phyloP scores from a whole-genome alignment of 169 alveolate species.

The Eimeria necatrix region DNA sequence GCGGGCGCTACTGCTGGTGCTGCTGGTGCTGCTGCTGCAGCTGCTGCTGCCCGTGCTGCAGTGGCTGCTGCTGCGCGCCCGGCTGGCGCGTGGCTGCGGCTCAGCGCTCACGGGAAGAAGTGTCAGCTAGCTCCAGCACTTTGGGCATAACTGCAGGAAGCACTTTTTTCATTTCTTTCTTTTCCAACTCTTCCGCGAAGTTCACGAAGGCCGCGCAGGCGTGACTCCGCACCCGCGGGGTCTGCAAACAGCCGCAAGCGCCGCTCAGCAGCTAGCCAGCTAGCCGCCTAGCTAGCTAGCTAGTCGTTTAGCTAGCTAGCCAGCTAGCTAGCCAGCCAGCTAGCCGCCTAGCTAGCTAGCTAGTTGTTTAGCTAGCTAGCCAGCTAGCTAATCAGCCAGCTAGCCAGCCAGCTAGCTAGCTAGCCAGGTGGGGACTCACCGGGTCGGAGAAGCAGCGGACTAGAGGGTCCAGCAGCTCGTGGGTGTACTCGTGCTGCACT shows the following conservation, averaged over 20 bases:
- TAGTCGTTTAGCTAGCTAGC: slow-evolving; percentile 93
- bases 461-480: slow-evolving; percentile 89
- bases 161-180: slow-evolving; percentile 89
- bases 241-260: slow-evolving; percentile 90
- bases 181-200: slow-evolving; percentile 94
- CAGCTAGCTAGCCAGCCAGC: not conserved
- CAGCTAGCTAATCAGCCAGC: no score
- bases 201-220: slow-evolving; percentile 95
- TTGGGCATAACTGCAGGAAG: slow-evolving; percentile 90
- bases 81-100: not conserved
- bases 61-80: no score
- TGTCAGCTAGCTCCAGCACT: slow-evolving; percentile 86
- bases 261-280: slow-evolving; percentile 91
- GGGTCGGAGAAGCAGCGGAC: slow-evolving; percentile 91
- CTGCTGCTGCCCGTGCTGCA: not conserved
- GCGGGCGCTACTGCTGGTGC: not conserved
- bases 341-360: no score
- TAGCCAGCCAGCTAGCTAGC: slow-evolving; percentile 85
- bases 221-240: slow-evolving; percentile 93
- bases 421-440: slow-evolving; percentile 89
- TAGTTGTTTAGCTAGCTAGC: no score
- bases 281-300: slow-evolving; percentile 94
- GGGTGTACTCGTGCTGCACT: slow-evolving; percentile 87
- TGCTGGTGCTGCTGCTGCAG: not conserved
- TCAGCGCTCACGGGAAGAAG: slow-evolving; percentile 23